A percentile compares a stretch with the other conserved stretches of the same genome.
Evolutionary conservation across 257 asterid genomes (phyloP).

Genomic region (Rhazya stricta): DNA sequence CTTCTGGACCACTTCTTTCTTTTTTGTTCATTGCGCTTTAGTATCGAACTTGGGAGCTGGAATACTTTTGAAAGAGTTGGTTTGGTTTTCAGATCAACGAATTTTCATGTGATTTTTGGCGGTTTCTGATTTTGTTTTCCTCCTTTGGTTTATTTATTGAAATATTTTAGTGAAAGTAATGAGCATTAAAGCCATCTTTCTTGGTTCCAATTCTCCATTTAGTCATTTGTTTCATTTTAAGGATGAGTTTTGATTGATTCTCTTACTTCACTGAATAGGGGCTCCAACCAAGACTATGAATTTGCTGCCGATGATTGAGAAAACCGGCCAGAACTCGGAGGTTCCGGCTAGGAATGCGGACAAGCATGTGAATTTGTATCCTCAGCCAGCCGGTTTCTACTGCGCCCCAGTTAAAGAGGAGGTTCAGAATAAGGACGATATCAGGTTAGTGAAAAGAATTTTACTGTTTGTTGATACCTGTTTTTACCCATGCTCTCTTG

Average conservation of each 20-base stretch:
- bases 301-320: conserved; percentile 40
- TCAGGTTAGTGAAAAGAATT: background rate
- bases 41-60: background rate
- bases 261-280: conserved; percentile 21
- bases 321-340: conserved; percentile 17
- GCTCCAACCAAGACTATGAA: conserved; percentile 42
- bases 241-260: background rate
- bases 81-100: background rate
- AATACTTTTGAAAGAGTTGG: conserved; percentile 9
- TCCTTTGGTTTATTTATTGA: background rate
- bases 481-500: background rate
- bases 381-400: conserved; percentile 7
- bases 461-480: background rate
- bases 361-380: conserved; percentile 18
- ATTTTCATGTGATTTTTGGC: background rate
- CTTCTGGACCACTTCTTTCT: background rate
- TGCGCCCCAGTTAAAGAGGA: conserved; percentile 17
- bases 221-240: background rate
- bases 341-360: conserved; percentile 17
- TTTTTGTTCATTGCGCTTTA: background rate
- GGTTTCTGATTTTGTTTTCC: background rate
- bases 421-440: conserved; percentile 15
- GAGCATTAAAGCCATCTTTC: background rate
- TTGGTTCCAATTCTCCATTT: background rate
- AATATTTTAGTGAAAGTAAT: background rate